Base-by-base conservation (phyloP, 2,329 filamentous ascomycete genomes). In the Orbilia oligospora region DNA sequence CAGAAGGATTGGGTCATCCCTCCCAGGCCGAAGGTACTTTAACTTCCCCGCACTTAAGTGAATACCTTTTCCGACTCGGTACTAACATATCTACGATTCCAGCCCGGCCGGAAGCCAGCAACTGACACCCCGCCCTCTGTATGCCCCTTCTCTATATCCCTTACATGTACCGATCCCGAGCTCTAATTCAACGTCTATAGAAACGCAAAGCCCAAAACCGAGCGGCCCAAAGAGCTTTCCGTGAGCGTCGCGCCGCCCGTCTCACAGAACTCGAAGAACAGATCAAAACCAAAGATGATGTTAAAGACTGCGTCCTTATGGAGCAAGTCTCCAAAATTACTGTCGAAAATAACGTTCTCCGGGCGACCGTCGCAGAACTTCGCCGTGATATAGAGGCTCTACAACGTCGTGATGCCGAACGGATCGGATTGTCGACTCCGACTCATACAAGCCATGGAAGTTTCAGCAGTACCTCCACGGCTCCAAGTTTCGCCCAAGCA, bases 191-290 rank as follows among this genome's bases (percentile, higher is more conserved):
- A 10, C 36, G 12, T 10, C 46, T 18, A 36, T 71, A 82, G 81
- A 97, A 97, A 86, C 90, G 96, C 81, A 97, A 97, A 87, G 92
- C 93, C 0, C 96, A 98, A 86, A 98, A 98, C 84, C 89, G 96
- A 77, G 92, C 93, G 56, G 95, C 95, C 2, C 95, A 98, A 86
- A 88, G 95, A 75, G 93, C 92, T 0, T 98, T 98, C 85, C 89
- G 95, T 38, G 94, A 97, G 85, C 88, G 95, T 73, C 90, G 95
- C 80, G 93, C 93, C 1, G 93, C 93, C 24, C 92, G 93, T 46
- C 93, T 97, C 5, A 91, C 92, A 46, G 94, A 91, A 83, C 85
- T 92, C 36, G 90, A 92, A 83, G 89, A 91, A 81, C 88, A 90
- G 82, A 85, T 92, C 5, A 89, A 91, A 3, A 88, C 90, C 76